These are phyloP conservation scores for Violaceomyces palustris DNA, from an alignment of 1,284 basidiomycete species.

Conservation along the genomic window DNA sequence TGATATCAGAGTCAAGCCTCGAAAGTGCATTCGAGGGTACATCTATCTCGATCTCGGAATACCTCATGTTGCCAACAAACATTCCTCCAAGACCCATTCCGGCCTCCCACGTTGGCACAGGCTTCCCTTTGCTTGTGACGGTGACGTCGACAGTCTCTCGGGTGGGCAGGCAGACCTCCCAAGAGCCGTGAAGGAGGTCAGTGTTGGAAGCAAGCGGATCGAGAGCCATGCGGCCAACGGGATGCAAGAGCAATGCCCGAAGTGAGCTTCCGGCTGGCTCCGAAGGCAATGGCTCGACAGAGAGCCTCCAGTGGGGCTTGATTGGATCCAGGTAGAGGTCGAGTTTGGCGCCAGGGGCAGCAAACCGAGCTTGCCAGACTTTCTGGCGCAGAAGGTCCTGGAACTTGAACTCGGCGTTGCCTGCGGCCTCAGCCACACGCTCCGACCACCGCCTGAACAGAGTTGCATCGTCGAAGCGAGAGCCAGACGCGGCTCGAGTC, in stretches of 20 bases:
- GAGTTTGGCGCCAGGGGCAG: slow-evolving; percentile 66
- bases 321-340: slow-evolving; percentile 72
- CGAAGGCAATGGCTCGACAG: slow-evolving; percentile 62
- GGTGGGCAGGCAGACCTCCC: slow-evolving; percentile 77
- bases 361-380: slow-evolving; percentile 77
- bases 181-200: slow-evolving; percentile 65
- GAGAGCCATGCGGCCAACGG: slow-evolving; percentile 69
- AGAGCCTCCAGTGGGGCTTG: slow-evolving; percentile 75
- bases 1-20: slow-evolving; percentile 72
- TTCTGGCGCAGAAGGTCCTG: slow-evolving; percentile 61
- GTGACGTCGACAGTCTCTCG: slow-evolving; percentile 60
- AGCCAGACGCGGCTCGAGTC: slow-evolving; percentile 56
- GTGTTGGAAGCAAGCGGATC: slow-evolving; percentile 30
- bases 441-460: slow-evolving; percentile 66
- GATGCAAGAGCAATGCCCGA: slow-evolving; percentile 67
- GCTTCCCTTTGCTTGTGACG: slow-evolving; percentile 65
- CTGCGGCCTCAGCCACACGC: slow-evolving; percentile 64
- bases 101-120: slow-evolving; percentile 78
- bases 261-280: slow-evolving; percentile 77
- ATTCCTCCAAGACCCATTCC: slow-evolving; percentile 71
- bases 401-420: slow-evolving; percentile 51
- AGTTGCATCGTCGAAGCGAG: slow-evolving; percentile 51
- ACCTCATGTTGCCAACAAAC: slow-evolving; percentile 65
- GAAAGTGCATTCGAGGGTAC: slow-evolving; percentile 59
- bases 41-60: slow-evolving; percentile 64